Conservation (phyloP, 2,329 filamentous ascomycete species). For the Acrodontium crateriforme region DNA sequence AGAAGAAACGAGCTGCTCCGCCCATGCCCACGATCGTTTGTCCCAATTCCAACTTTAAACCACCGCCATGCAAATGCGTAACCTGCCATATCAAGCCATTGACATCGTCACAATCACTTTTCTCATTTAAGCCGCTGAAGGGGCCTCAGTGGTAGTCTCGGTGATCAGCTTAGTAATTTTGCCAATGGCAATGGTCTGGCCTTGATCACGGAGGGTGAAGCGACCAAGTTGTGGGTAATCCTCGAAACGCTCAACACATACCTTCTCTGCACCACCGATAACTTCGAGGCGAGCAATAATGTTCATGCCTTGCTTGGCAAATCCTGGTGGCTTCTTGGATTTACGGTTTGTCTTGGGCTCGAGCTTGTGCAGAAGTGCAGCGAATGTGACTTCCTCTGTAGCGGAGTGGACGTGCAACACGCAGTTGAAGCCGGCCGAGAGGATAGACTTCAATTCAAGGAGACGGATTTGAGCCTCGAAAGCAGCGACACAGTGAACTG, state of each 20-base stretch:
- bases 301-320: constrained; percentile 66
- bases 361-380: constrained; percentile 75
- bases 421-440: constrained; percentile 92
- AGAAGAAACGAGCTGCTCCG: too few relatives aligned
- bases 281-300: constrained; percentile 90
- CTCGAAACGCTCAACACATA: constrained; percentile 89
- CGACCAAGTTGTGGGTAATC: constrained; percentile 90
- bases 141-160: constrained; percentile 16
- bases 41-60: too few relatives aligned
- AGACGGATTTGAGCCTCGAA: constrained; percentile 98
- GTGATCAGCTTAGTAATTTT: constrained; percentile 88
- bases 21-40: too few relatives aligned
- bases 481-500: constrained; percentile 74
- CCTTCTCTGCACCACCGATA: constrained; percentile 67
- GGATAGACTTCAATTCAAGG: constrained; percentile 83
- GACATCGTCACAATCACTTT: too few relatives aligned
- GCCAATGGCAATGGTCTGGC: constrained; percentile 97
- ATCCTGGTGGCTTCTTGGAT: constrained; percentile 85
- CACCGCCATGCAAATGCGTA: too few relatives aligned
- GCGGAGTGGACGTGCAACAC: constrained; percentile 95
- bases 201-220: constrained; percentile 75
- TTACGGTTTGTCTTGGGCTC: constrained; percentile 89
- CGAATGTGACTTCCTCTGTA: constrained; percentile 93
- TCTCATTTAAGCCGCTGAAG: constrained; percentile 9
- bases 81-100: too few relatives aligned